phyloP scores from a whole-genome alignment of 2,329 filamentous ascomycete species.

The Fusarium odoratissimum region DNA sequence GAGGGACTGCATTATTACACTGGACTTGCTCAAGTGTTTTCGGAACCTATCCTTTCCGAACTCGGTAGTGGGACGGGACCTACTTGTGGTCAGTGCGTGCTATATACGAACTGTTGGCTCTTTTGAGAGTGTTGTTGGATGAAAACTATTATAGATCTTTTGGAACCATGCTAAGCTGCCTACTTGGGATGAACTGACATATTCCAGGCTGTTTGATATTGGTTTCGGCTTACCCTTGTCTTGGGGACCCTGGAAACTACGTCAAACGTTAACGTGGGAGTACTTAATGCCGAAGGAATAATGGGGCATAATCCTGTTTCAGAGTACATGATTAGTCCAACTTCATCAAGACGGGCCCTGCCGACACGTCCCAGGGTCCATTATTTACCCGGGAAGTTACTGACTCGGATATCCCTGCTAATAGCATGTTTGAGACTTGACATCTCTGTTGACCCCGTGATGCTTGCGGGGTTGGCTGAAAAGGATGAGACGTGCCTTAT shows the following conservation, averaged over 20 bases:
- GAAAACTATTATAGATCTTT: rapidly evolving
- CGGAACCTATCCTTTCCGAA: rapidly evolving
- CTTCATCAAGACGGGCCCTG: rapidly evolving
- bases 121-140: rapidly evolving
- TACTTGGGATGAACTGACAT: not conserved
- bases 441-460: not conserved
- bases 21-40: rapidly evolving
- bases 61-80: rapidly evolving
- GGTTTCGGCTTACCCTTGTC: not conserved
- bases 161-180: rapidly evolving
- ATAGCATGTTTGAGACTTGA: not conserved
- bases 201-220: not conserved
- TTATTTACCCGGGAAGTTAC: not conserved
- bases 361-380: not conserved
- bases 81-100: rapidly evolving
- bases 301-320: rapidly evolving
- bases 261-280: not conserved
- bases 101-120: not conserved
- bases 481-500: not conserved
- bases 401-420: not conserved
- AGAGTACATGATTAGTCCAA: rapidly evolving
- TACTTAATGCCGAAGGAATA: not conserved
- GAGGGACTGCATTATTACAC: not conserved
- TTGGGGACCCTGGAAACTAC: not conserved
- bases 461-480: not conserved